Evolutionary conservation across 306 rosid species (phyloP).

Genomic region (Vigna radiata): DNA sequence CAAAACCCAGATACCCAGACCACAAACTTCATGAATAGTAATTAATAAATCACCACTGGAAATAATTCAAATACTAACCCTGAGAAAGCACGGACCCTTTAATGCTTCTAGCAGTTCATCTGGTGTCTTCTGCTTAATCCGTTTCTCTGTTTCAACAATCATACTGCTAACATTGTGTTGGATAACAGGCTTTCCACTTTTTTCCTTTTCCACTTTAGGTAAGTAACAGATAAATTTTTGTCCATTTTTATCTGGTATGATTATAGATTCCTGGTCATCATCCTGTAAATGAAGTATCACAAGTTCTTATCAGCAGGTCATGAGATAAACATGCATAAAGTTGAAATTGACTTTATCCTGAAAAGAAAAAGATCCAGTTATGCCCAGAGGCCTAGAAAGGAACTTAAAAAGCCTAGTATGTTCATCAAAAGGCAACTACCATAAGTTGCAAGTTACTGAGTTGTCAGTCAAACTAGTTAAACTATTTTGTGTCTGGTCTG

Average conservation of each 20-base stretch:
- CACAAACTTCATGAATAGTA: not conserved
- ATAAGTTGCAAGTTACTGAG: not conserved
- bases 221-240: slow-evolving; percentile 75
- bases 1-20: slow-evolving; percentile 2
- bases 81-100: slow-evolving; percentile 72
- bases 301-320: slow-evolving; percentile 6
- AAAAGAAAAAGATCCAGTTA: not conserved
- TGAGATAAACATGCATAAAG: slow-evolving; percentile 1
- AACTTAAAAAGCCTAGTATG: not conserved
- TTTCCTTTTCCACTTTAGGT: slow-evolving; percentile 89
- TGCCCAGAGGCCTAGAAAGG: slow-evolving; percentile 12
- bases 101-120: slow-evolving; percentile 91
- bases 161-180: slow-evolving; percentile 80
- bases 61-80: slow-evolving; percentile 62
- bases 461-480: not conserved
- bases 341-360: not conserved
- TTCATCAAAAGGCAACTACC: slow-evolving; percentile 23
- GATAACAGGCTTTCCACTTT: slow-evolving; percentile 63
- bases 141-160: slow-evolving; percentile 86
- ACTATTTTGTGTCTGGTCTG: not conserved
- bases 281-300: slow-evolving; percentile 58
- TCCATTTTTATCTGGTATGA: slow-evolving; percentile 79
- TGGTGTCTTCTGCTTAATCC: slow-evolving; percentile 83
- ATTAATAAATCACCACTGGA: slow-evolving; percentile 23
- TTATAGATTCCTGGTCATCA: slow-evolving; percentile 80